Percentiles rank a stretch among this genome's conserved stretches.
phyloP scores from a whole-genome alignment of 2,329 filamentous ascomycete species.

The Coniochaeta sp. region DNA sequence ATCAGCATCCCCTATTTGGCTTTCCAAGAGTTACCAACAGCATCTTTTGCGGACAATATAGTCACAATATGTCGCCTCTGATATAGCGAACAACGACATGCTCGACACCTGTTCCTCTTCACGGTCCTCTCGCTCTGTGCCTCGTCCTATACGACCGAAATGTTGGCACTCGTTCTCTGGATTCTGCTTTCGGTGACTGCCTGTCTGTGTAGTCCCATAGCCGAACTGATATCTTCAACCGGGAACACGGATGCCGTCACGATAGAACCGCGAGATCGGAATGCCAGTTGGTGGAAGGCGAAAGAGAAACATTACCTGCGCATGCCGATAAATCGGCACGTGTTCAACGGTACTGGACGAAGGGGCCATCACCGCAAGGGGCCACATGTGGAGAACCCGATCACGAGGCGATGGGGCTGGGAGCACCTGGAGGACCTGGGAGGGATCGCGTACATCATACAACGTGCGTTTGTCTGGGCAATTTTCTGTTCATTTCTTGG shows the following conservation, averaged over 20 bases:
- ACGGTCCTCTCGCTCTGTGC: not conserved
- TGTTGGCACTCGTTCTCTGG: not conserved
- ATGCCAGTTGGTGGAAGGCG: not conserved
- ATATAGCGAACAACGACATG: not conserved
- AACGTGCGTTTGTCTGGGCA: not conserved
- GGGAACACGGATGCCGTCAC: not conserved
- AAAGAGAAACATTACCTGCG: not conserved
- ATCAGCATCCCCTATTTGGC: not conserved
- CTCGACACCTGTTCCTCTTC: not conserved
- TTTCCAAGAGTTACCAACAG: not conserved
- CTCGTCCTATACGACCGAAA: not conserved
- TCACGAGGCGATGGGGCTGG: not conserved
- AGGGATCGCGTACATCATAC: not conserved
- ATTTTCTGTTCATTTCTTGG: too few relatives aligned
- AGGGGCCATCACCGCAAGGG: not conserved
- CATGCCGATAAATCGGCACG: not conserved
- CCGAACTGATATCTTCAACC: not conserved
- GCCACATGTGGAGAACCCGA: not conserved
- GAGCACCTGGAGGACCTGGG: conserved; percentile 1
- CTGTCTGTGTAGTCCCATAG: not conserved
- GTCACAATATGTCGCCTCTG: not conserved
- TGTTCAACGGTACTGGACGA: not conserved
- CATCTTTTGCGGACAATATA: not conserved
- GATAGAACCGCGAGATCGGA: not conserved
- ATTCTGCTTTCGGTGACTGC: not conserved